Evolutionary conservation across 768 basidiomycete genomes (phyloP).

Genomic region (Psilocybe sp.): DNA sequence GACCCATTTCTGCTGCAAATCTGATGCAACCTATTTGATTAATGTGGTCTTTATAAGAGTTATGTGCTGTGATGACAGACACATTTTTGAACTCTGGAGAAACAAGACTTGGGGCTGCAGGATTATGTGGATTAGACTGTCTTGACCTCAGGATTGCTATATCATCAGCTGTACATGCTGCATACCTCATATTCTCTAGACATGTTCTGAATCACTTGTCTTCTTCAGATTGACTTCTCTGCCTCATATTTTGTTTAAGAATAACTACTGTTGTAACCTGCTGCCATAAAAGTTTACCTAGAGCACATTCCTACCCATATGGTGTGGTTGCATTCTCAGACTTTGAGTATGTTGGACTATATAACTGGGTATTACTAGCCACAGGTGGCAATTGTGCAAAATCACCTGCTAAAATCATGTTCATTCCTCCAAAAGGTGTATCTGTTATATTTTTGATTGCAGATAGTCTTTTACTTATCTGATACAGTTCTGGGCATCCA

Average conservation of each 20-base stretch:
- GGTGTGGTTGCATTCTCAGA: not conserved
- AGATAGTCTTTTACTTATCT: conserved; percentile 23
- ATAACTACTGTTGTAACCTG: conserved; percentile 34
- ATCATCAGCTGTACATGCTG: conserved; percentile 23
- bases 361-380: conserved; percentile 13
- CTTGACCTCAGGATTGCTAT: conserved; percentile 23
- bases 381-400: conserved; percentile 42
- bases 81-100: conserved; percentile 23
- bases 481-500: conserved; percentile 26
- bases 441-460: conserved; percentile 15
- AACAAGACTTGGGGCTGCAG: not conserved
- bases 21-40: conserved; percentile 22
- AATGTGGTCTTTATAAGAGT: conserved; percentile 28
- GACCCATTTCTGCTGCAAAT: conserved; percentile 27
- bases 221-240: conserved; percentile 13
- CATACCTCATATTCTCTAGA: conserved; percentile 31
- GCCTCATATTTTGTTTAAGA: conserved; percentile 31
- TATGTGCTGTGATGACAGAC: conserved; percentile 30
- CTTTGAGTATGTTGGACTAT: conserved; percentile 6
- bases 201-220: conserved; percentile 24
- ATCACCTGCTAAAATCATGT: conserved; percentile 45
- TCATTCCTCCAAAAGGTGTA: conserved; percentile 32
- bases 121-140: conserved; percentile 18
- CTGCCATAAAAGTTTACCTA: conserved; percentile 29
- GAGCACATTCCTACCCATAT: conserved; percentile 14